Evolutionary conservation across 805 yeast genomes (phyloP).

Genomic region (Barnettozyma botsteinii): DNA sequence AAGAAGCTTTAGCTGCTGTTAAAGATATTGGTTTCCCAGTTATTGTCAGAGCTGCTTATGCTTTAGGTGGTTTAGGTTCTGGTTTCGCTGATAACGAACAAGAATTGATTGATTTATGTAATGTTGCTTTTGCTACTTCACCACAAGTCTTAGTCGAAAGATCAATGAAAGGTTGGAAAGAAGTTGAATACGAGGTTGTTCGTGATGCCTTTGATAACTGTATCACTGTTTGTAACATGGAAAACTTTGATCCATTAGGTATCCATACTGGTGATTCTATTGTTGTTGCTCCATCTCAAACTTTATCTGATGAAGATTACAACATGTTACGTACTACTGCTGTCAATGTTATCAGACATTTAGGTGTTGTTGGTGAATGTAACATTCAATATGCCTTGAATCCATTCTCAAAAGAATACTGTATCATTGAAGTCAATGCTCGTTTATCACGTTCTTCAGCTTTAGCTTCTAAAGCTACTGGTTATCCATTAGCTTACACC

Average conservation of each 20-base stretch:
- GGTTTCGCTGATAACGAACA: constrained; percentile 90
- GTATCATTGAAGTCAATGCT: constrained; percentile 97
- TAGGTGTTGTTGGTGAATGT: constrained; percentile 99
- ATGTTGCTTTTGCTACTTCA: constrained; percentile 88
- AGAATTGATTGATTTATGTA: constrained; percentile 78
- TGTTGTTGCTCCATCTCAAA: constrained; percentile 98
- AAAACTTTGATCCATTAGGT: constrained; percentile 96
- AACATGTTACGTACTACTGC: constrained; percentile 98
- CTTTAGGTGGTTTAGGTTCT: constrained; percentile 96
- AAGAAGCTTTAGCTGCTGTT: constrained; percentile 83
- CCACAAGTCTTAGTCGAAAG: constrained; percentile 95
- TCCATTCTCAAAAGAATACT: constrained; percentile 89
- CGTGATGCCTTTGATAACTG: constrained; percentile 97
- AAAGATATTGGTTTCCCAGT: constrained; percentile 88
- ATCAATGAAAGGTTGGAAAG: constrained; percentile 99
- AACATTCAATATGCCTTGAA: constrained; percentile 95
- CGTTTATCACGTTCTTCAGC: constrained; percentile 98
- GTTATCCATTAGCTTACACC: constrained; percentile 95
- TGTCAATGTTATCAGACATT: constrained; percentile 91
- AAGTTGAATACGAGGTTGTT: constrained; percentile 96
- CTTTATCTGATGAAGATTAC: constrained; percentile 93
- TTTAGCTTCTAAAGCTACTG: constrained; percentile 96
- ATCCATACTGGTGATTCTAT: constrained; percentile 99
- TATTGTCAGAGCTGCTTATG: constrained; percentile 95
- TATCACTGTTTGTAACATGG: constrained; percentile 99